phyloP scores from a whole-genome alignment of 2,329 filamentous ascomycete species.

The Diplodia mutila region DNA sequence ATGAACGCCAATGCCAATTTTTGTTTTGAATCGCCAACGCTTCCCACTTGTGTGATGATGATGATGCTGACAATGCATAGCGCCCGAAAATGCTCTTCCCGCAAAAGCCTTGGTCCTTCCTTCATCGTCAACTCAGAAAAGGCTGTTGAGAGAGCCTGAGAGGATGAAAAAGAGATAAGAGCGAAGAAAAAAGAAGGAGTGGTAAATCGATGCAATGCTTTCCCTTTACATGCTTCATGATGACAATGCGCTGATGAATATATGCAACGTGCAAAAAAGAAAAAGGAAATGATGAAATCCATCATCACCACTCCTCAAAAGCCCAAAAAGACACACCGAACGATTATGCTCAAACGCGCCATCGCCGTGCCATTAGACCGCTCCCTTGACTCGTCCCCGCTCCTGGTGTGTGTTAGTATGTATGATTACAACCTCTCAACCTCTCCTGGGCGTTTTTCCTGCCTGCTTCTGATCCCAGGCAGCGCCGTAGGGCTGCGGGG shows the following conservation, averaged over 20 bases:
- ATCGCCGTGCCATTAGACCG: neutral
- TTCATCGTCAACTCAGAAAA: neutral
- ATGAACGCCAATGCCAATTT: neutral
- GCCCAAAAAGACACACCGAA: neutral
- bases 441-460: neutral
- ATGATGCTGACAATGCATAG: neutral
- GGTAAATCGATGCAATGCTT: neutral
- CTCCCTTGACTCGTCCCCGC: neutral
- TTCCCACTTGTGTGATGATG: neutral
- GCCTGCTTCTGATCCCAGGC: slow-evolving; percentile 22
- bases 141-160: neutral
- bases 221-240: neutral
- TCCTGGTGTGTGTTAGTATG: neutral
- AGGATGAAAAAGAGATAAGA: too few relatives aligned
- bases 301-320: neutral
- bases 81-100: neutral
- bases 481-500: slow-evolving; percentile 22
- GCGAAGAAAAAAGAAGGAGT: neutral
- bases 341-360: neutral
- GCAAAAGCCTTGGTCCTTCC: neutral
- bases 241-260: neutral
- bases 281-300: neutral
- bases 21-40: neutral
- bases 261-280: neutral
- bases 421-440: neutral